phyloP scores from a whole-genome alignment of 2,329 filamentous ascomycete species.

The Arthrobotrys conoides region DNA sequence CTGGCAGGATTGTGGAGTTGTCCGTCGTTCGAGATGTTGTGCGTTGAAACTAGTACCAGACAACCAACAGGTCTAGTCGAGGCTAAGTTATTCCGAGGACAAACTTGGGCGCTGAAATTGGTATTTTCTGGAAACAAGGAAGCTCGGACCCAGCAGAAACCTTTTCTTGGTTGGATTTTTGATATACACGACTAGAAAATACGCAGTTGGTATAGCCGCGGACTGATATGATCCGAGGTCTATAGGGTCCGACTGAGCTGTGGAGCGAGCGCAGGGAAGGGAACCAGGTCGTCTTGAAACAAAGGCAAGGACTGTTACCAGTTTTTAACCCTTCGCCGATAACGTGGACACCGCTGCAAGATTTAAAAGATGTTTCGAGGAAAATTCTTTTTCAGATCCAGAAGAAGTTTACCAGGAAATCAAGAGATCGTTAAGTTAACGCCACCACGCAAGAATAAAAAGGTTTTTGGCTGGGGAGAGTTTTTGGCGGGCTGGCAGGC shows the following conservation, averaged over 20 bases:
- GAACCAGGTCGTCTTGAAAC: slow-evolving; percentile 49
- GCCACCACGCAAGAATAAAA: slow-evolving; percentile 51
- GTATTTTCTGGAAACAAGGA: slow-evolving; percentile 27
- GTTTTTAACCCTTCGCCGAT: slow-evolving; percentile 47
- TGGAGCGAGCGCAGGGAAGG: slow-evolving; percentile 53
- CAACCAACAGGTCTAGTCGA: slow-evolving; percentile 10
- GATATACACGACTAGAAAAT: slow-evolving; percentile 46
- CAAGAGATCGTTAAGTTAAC: slow-evolving; percentile 55
- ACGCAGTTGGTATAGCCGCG: slow-evolving; percentile 51
- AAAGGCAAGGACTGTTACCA: slow-evolving; percentile 54
- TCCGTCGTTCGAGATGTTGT: slow-evolving; percentile 23
- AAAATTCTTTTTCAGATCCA: slow-evolving; percentile 46
- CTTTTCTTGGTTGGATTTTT: slow-evolving; percentile 10
- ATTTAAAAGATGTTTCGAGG: slow-evolving; percentile 57
- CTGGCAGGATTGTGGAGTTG: slow-evolving; percentile 10
- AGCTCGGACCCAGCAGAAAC: slow-evolving; percentile 20
- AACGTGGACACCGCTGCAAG: slow-evolving; percentile 56
- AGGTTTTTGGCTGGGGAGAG: slow-evolving; percentile 41
- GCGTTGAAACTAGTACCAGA: slow-evolving; percentile 28
- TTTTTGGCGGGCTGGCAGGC: slow-evolving; percentile 50
- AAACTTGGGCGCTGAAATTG: slow-evolving; percentile 28
- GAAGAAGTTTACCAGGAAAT: slow-evolving; percentile 53
- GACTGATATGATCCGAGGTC: slow-evolving; percentile 58
- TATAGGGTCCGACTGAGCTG: slow-evolving; percentile 49
- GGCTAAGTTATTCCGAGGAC: slow-evolving; percentile 14